These are phyloP conservation scores for Linanthus parryae DNA, from an alignment of 148 eudicot genomes.

Conservation along the genomic window DNA sequence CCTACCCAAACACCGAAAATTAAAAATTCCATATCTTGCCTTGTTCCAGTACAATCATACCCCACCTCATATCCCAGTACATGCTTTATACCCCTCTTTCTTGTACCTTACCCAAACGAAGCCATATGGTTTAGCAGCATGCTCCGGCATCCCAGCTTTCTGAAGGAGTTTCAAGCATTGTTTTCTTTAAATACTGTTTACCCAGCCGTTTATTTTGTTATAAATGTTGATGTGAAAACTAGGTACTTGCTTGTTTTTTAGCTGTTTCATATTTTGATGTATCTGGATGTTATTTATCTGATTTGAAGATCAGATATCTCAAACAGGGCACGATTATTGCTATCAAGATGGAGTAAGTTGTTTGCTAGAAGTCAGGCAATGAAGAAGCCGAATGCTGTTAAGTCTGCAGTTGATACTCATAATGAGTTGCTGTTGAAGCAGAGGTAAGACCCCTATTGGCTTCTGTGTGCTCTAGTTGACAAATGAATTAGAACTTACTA, in stretches of 20 bases:
- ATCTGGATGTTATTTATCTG: conserved; percentile 59
- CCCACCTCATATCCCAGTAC: no score
- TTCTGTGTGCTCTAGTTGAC: background rate
- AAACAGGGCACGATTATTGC: conserved; percentile 71
- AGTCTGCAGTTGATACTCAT: conserved; percentile 41
- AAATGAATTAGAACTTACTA: background rate
- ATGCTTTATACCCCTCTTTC: no score
- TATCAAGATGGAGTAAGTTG: conserved; percentile 87
- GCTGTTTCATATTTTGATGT: no score
- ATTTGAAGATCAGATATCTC: conserved; percentile 90
- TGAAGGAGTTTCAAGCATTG: no score
- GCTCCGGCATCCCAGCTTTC: no score
- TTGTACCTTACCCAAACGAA: no score
- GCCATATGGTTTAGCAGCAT: no score
- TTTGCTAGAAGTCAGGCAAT: conserved; percentile 66
- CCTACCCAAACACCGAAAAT: no score
- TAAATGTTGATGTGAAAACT: background rate
- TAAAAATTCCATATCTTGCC: no score
- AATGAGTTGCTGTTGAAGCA: conserved; percentile 66
- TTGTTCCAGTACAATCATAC: no score
- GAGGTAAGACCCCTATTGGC: conserved; percentile 40
- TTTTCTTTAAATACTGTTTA: no score
- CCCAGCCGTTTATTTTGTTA: no score
- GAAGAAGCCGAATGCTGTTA: conserved; percentile 47
- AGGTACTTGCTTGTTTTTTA: background rate